Percentiles rank a stretch among this genome's conserved stretches.
phyloP scores from a whole-genome alignment of 2,329 filamentous ascomycete genomes.

The Didymosphaeria variabile region DNA sequence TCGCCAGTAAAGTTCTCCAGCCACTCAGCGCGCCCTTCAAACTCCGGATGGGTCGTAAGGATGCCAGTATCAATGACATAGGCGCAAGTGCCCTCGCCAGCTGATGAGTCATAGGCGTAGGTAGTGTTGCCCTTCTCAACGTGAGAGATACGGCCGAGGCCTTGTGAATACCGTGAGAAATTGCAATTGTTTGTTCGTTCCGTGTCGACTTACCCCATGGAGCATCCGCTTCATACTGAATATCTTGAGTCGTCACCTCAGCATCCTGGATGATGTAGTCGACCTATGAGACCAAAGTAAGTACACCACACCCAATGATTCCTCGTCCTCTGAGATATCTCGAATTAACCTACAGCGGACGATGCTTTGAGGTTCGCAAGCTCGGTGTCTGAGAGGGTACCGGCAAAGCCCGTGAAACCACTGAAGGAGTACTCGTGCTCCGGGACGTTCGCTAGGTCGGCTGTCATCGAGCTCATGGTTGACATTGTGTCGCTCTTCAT shows the following conservation, averaged over 20 bases:
- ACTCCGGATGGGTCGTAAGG: slow-evolving; percentile 58
- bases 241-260: slow-evolving; percentile 37
- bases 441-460: slow-evolving; percentile 28
- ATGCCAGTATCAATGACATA: slow-evolving; percentile 74
- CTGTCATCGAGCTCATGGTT: slow-evolving; percentile 29
- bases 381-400: slow-evolving; percentile 38
- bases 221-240: slow-evolving; percentile 45
- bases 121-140: slow-evolving; percentile 35
- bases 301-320: background rate
- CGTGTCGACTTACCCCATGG: slow-evolving; percentile 44
- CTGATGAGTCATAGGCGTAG: slow-evolving; percentile 50
- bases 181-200: background rate
- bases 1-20: slow-evolving; percentile 40
- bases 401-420: slow-evolving; percentile 50
- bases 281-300: slow-evolving; percentile 29
- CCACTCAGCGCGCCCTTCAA: slow-evolving; percentile 43
- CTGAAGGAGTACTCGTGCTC: slow-evolving; percentile 46
- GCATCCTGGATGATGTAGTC: slow-evolving; percentile 49
- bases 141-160: slow-evolving; percentile 50
- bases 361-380: slow-evolving; percentile 35
- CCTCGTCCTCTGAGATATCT: background rate
- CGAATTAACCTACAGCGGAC: slow-evolving; percentile 28
- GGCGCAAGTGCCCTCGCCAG: slow-evolving; percentile 56
- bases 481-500: slow-evolving; percentile 44
- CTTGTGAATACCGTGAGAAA: background rate